These are phyloP conservation scores for Penicillium lagena DNA, from an alignment of 495 filamentous ascomycete genomes.

Conservation along the genomic window DNA sequence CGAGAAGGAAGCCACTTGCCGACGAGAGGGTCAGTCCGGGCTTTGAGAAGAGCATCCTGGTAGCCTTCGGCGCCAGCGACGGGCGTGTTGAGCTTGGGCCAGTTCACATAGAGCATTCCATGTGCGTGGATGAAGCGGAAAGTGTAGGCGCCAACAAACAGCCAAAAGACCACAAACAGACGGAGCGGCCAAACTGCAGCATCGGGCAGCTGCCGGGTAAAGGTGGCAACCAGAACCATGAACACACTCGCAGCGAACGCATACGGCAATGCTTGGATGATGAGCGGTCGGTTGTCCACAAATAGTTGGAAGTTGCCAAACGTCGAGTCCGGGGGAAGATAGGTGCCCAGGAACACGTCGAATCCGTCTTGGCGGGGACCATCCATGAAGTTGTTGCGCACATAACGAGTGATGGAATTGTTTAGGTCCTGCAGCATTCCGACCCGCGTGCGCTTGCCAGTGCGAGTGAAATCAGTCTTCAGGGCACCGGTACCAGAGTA, in stretches of 20 bases:
- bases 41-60: constrained; percentile 74
- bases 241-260: constrained; percentile 82
- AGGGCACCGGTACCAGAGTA: constrained; percentile 94
- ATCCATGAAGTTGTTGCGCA: constrained; percentile 86
- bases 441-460: constrained; percentile 74
- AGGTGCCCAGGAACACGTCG: constrained; percentile 84
- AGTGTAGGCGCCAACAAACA: constrained; percentile 60
- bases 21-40: constrained; percentile 68
- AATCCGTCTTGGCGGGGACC: constrained; percentile 92
- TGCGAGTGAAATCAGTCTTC: constrained; percentile 93
- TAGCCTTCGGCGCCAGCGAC: constrained; percentile 81
- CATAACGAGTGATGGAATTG: constrained; percentile 78
- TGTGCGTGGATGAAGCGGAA: constrained; percentile 68
- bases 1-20: constrained; percentile 56
- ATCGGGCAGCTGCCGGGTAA: constrained; percentile 61
- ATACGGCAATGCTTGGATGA: constrained; percentile 88
- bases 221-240: constrained; percentile 71
- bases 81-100: constrained; percentile 90
- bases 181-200: constrained; percentile 70
- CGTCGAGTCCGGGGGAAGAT: constrained; percentile 60
- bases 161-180: constrained; percentile 70
- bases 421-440: constrained; percentile 76
- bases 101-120: constrained; percentile 93
- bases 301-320: constrained; percentile 65
- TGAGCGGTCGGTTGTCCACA: constrained; percentile 75